Percentiles rank a stretch among this genome's conserved stretches.
These are phyloP conservation scores for Naematelia encephala DNA, from an alignment of 768 basidiomycete species.

Conservation along the genomic window DNA sequence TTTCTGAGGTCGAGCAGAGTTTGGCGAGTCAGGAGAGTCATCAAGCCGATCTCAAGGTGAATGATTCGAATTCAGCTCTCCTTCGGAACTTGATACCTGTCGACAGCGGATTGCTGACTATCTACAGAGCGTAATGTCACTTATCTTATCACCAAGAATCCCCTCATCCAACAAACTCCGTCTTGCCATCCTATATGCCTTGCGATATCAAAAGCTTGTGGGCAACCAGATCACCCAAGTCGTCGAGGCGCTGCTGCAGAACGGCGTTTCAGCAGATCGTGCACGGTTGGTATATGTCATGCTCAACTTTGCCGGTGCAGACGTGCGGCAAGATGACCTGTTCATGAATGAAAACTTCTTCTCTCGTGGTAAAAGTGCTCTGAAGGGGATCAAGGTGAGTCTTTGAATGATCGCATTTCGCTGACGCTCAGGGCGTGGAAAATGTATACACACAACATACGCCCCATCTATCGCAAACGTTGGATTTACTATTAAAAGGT, in stretches of 20 bases:
- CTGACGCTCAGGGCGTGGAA: slow-evolving; percentile 73
- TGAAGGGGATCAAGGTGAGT: slow-evolving; percentile 90
- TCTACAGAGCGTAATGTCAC: slow-evolving; percentile 71
- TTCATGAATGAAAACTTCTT: slow-evolving; percentile 93
- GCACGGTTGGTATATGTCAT: slow-evolving; percentile 69
- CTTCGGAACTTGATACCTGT: slow-evolving; percentile 1
- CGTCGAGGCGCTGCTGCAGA: slow-evolving; percentile 50
- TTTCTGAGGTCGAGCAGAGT: slow-evolving; percentile 94
- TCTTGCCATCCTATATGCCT: slow-evolving; percentile 82
- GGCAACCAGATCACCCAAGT: slow-evolving; percentile 70
- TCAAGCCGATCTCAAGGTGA: slow-evolving; percentile 73
- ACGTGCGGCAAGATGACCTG: slow-evolving; percentile 94
- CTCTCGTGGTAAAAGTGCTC: slow-evolving; percentile 85
- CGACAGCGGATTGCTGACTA: slow-evolving; percentile 5
- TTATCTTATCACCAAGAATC: slow-evolving; percentile 66
- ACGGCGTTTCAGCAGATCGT: slow-evolving; percentile 57
- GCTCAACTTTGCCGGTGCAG: slow-evolving; percentile 86
- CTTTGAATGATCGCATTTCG: not conserved
- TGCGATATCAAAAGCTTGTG: slow-evolving; percentile 89
- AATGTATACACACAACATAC: slow-evolving; percentile 98
- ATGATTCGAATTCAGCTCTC: slow-evolving; percentile 38
- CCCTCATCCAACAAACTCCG: slow-evolving; percentile 80
- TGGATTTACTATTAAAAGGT: slow-evolving; percentile 84
- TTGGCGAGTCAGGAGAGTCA: slow-evolving; percentile 83
- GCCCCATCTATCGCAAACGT: slow-evolving; percentile 85